Conservation (phyloP, 2,329 filamentous ascomycete species). For the Pestalotiopsis sp. region DNA sequence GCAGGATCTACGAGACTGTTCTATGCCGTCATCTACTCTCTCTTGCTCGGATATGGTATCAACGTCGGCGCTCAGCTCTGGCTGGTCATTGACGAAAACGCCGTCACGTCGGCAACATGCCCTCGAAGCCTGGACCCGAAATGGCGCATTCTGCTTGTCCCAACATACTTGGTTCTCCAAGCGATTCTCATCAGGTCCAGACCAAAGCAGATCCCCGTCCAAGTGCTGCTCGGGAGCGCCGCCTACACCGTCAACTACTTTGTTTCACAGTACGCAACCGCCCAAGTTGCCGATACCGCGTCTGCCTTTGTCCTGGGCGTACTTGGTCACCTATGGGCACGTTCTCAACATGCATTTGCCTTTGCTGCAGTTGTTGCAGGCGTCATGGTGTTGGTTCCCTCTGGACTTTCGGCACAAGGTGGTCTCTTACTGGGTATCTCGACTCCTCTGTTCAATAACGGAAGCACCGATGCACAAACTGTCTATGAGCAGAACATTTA, state of each 20-base stretch:
- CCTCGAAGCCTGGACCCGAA: constrained; percentile 31
- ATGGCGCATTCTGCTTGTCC: constrained; percentile 71
- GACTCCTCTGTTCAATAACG: constrained; percentile 15
- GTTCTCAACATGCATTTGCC: constrained; percentile 16
- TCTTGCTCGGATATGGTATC: constrained; percentile 74
- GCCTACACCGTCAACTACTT: constrained; percentile 21
- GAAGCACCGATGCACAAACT: constrained; percentile 15
- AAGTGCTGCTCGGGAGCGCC: constrained; percentile 18
- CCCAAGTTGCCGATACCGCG: constrained; percentile 17
- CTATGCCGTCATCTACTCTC: constrained; percentile 73
- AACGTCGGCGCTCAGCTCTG: constrained; percentile 49
- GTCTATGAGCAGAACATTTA: constrained; percentile 36
- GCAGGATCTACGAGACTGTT: constrained; percentile 75
- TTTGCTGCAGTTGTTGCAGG: constrained; percentile 18
- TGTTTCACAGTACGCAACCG: constrained; percentile 18
- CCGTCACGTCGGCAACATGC: constrained; percentile 36
- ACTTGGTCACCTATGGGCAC: constrained; percentile 19
- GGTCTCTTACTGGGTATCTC: constrained; percentile 13
- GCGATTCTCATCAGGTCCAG: constrained; percentile 17
- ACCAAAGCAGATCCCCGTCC: constrained; percentile 17
- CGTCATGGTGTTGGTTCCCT: constrained; percentile 17
- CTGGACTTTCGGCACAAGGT: constrained; percentile 16
- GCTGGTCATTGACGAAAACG: constrained; percentile 45
- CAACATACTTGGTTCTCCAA: constrained; percentile 69
- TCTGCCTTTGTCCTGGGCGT: constrained; percentile 17